A percentile compares a stretch with the other conserved stretches of the same genome.
These are phyloP conservation scores for Saccharomycopsis javanensis DNA, from an alignment of 805 yeast species.

Conservation along the genomic window DNA sequence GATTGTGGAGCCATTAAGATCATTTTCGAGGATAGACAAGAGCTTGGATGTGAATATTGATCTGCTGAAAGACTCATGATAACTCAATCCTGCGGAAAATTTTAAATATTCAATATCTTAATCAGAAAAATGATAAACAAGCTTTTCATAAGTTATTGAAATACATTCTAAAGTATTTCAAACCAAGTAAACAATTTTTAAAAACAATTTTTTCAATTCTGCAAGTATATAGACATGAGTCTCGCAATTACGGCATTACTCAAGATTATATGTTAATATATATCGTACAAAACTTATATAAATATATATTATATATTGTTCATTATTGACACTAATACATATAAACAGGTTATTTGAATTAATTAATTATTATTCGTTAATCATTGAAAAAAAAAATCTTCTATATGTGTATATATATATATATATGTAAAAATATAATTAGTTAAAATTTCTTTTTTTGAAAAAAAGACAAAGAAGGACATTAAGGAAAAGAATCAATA, in stretches of 20 bases:
- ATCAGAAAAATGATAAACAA: too few relatives aligned
- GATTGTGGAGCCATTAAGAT: conserved; percentile 24
- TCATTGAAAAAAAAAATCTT: neutral
- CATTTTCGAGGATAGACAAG: conserved; percentile 18
- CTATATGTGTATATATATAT: neutral
- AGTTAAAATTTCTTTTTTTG: neutral
- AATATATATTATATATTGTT: neutral
- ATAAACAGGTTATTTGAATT: neutral
- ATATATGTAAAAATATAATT: neutral
- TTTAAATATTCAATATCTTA: too few relatives aligned
- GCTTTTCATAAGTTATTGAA: too few relatives aligned
- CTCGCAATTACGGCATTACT: neutral
- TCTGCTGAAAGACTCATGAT: too few relatives aligned
- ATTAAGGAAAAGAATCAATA: neutral
- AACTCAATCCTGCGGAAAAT: too few relatives aligned
- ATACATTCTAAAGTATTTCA: too few relatives aligned
- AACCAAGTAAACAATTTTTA: too few relatives aligned
- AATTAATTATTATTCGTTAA: neutral
- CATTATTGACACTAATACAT: neutral
- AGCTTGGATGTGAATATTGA: neutral
- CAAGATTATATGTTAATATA: too few relatives aligned
- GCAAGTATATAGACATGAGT: too few relatives aligned
- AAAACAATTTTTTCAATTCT: too few relatives aligned
- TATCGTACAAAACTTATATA: neutral
- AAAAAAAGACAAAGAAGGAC: neutral